Evolutionary conservation across 257 asterid species (phyloP).

Genomic region (Solanum tacnaense): DNA sequence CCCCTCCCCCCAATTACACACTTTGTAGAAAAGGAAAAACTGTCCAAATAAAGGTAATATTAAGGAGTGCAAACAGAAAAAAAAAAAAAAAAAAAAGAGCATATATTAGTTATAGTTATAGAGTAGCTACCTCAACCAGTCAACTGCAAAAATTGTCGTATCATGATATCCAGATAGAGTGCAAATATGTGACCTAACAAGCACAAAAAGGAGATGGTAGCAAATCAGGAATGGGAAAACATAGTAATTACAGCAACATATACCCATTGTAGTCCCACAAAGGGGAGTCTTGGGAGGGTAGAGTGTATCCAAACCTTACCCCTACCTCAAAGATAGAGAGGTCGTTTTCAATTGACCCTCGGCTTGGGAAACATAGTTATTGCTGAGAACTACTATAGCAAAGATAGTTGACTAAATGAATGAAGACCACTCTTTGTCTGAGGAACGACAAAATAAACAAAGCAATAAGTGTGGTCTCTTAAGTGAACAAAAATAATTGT

Average conservation of each 20-base stretch:
- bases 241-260: not conserved
- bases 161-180: conserved; percentile 89
- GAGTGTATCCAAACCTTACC: not conserved
- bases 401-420: not conserved
- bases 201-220: conserved; percentile 2
- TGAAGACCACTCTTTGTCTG: not conserved
- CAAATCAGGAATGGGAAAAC: not conserved
- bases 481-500: not conserved
- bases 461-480: not conserved
- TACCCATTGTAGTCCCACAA: not conserved
- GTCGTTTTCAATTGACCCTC: not conserved
- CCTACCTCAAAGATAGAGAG: not conserved
- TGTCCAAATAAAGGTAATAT: not conserved
- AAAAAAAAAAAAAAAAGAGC: not conserved
- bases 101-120: not conserved
- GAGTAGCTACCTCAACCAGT: conserved; percentile 76
- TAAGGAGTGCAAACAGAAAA: not conserved
- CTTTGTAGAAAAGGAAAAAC: not conserved
- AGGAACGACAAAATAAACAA: not conserved
- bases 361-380: not conserved
- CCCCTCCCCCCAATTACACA: not conserved
- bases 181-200: conserved; percentile 57
- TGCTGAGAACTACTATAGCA: not conserved
- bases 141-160: conserved; percentile 37
- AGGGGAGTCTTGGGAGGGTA: not conserved